Conservation (phyloP, 1,284 basidiomycete genomes). For the Stygiomarasmius scandens region DNA sequence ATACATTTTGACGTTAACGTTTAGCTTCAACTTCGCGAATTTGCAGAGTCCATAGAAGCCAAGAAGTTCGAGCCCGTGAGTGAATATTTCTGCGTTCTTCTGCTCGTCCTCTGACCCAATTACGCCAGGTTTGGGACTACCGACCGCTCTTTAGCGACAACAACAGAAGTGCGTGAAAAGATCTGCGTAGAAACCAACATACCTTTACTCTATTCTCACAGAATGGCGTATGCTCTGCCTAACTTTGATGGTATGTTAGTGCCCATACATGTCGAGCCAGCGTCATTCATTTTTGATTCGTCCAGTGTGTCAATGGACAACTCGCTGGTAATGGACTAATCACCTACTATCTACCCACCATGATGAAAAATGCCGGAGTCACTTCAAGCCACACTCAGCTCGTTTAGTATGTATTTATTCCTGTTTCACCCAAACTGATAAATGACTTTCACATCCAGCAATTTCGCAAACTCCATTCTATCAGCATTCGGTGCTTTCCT, state of each 20-base stretch:
- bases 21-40: constrained; percentile 30
- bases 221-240: constrained; percentile 27
- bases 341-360: constrained; percentile 29
- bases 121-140: constrained; percentile 33
- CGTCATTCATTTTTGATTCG: background rate
- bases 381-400: constrained; percentile 26
- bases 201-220: background rate
- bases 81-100: background rate
- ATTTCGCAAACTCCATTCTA: constrained; percentile 31
- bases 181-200: no score
- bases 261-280: background rate
- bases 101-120: background rate
- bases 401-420: constrained; percentile 22
- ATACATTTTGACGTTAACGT: background rate
- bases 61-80: constrained; percentile 24
- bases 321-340: constrained; percentile 31
- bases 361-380: constrained; percentile 29
- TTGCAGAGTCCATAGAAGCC: constrained; percentile 23
- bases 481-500: constrained; percentile 29
- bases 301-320: constrained; percentile 25
- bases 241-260: constrained; percentile 22
- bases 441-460: constrained; percentile 17
- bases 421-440: background rate
- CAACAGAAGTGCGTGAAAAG: constrained; percentile 17
- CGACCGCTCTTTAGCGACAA: constrained; percentile 21